Evolutionary conservation across 1,284 basidiomycete genomes (phyloP).

Genomic region (Butyriboletus pseudospeciosus): DNA sequence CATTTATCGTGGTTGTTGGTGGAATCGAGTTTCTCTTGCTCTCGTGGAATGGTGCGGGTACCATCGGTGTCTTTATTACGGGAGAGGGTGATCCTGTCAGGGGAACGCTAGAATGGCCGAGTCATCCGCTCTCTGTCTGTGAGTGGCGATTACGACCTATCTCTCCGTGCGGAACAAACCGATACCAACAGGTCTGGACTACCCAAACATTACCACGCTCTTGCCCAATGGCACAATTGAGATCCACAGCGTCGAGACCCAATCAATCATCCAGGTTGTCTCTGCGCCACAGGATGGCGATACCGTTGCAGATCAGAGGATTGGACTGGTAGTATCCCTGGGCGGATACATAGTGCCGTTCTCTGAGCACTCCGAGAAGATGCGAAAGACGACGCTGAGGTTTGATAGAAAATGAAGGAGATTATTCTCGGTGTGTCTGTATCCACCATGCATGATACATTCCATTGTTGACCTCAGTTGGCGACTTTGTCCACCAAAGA

Average conservation of each 20-base stretch:
- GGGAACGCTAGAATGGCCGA: conserved; percentile 81
- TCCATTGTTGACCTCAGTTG: conserved; percentile 7
- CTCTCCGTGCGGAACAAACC: conserved; percentile 1
- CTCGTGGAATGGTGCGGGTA: conserved; percentile 71
- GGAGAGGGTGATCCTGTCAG: conserved; percentile 82
- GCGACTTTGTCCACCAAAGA: conserved; percentile 2
- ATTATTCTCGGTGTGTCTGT: conserved; percentile 24
- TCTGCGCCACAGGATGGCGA: conserved; percentile 39
- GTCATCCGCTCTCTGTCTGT: conserved; percentile 76
- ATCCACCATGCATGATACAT: conserved; percentile 5
- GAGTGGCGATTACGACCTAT: conserved; percentile 30
- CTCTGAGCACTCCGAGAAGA: conserved; percentile 52
- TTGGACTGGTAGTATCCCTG: conserved; percentile 45
- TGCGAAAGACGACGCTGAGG: conserved; percentile 38
- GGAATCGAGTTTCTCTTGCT: conserved; percentile 75
- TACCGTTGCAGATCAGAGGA: conserved; percentile 26
- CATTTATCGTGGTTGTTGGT: conserved; percentile 70
- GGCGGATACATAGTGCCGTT: conserved; percentile 62
- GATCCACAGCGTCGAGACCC: conserved; percentile 75
- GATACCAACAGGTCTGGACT: conserved; percentile 62
- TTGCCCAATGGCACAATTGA: conserved; percentile 75
- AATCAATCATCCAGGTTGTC: conserved; percentile 70
- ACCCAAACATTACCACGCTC: conserved; percentile 74
- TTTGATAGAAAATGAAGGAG: conserved; percentile 21
- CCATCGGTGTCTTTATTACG: conserved; percentile 81